Conservation (phyloP, 2,329 filamentous ascomycete species). For the Colletotrichum zoysiae region DNA sequence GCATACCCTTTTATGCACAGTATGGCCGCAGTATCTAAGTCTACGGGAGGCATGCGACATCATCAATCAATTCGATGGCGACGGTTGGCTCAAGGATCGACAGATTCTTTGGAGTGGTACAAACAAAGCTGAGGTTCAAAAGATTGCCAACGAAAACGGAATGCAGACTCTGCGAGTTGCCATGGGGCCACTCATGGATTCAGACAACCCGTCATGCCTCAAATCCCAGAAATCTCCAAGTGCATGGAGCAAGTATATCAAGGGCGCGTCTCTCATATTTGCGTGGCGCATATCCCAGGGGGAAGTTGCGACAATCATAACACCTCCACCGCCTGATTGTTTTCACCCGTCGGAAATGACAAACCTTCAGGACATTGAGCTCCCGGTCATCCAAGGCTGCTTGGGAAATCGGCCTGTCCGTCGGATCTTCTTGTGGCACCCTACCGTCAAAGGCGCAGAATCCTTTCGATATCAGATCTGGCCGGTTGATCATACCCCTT, state of each 20-base stretch:
- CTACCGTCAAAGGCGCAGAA: not conserved
- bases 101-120: conserved; percentile 3
- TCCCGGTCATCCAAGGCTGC: not conserved
- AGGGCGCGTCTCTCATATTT: not conserved
- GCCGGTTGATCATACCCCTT: not conserved
- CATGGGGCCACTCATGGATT: conserved; percentile 10
- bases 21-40: conserved; percentile 5
- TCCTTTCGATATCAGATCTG: not conserved
- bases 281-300: conserved; percentile 12
- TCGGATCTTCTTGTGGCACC: conserved; percentile 1
- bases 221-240: not conserved
- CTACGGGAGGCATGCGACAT: not conserved
- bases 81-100: not conserved
- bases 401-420: not conserved
- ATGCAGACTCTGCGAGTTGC: conserved; percentile 3
- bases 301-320: not conserved
- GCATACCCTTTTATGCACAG: conserved; percentile 6
- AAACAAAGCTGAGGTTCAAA: accelerated
- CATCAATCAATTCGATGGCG: not conserved
- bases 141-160: not conserved
- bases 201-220: not conserved
- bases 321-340: conserved; percentile 1
- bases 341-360: not conserved
- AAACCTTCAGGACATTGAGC: conserved; percentile 5
- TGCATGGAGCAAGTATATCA: not conserved